These are phyloP conservation scores for Candida coleopterorum DNA, from an alignment of 805 yeast genomes.

Conservation along the genomic window DNA sequence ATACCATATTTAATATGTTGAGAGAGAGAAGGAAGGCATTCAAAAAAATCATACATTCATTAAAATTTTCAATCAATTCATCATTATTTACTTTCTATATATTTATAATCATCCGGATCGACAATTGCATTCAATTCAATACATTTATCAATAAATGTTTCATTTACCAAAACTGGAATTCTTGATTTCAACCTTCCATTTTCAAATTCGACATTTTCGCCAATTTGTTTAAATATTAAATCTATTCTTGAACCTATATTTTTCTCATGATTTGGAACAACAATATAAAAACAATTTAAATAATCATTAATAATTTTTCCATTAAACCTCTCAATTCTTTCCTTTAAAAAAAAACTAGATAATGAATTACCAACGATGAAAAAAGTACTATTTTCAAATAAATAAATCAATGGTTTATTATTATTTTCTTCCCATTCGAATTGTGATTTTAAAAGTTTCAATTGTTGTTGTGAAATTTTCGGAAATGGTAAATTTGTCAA, in stretches of 20 bases:
- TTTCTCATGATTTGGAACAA: constrained; percentile 10
- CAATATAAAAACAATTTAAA: constrained; percentile 9
- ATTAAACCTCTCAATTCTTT: constrained; percentile 45
- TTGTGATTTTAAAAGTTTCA: constrained; percentile 12
- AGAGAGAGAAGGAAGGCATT: too few relatives aligned
- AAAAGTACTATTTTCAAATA: constrained; percentile 33
- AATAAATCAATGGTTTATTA: constrained; percentile 19
- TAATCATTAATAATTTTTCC: constrained; percentile 16
- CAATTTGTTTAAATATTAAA: constrained; percentile 9
- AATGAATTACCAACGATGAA: constrained; percentile 19
- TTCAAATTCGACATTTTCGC: constrained; percentile 11
- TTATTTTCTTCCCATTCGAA: constrained; percentile 10
- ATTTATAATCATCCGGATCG: constrained; percentile 28
- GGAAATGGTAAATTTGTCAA: constrained; percentile 11
- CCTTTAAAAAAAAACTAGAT: constrained; percentile 12
- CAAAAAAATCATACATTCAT: neutral
- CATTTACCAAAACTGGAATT: constrained; percentile 34
- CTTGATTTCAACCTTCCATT: constrained; percentile 9
- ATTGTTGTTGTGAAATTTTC: constrained; percentile 3
- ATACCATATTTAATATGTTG: too few relatives aligned
- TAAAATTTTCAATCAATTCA: too few relatives aligned
- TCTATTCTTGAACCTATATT: constrained; percentile 8
- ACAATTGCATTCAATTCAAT: constrained; percentile 19
- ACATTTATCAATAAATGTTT: constrained; percentile 27
- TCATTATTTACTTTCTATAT: constrained; percentile 3